Conservation (phyloP, 305 asterid species). For the Solanum hybrid region DNA sequence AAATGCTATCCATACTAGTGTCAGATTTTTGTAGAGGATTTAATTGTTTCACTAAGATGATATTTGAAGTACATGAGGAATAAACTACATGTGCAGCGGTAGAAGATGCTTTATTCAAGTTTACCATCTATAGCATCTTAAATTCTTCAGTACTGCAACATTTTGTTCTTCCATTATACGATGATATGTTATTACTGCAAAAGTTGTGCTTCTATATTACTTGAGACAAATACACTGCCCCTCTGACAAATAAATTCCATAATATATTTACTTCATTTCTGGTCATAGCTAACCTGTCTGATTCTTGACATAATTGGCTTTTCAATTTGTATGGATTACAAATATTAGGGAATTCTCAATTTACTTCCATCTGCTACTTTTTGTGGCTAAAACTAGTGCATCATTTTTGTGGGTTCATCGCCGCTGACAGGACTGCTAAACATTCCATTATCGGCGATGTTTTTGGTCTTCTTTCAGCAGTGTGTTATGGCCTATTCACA, state of each 20-base stretch:
- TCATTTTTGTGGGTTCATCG: neutral
- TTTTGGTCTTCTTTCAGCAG: conserved; percentile 65
- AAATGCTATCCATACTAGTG: neutral
- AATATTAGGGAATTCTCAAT: neutral
- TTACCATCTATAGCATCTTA: neutral
- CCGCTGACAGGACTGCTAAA: conserved; percentile 21
- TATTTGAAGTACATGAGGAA: neutral
- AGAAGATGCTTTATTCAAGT: neutral
- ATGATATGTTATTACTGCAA: neutral
- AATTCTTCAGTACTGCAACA: neutral
- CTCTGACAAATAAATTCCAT: neutral
- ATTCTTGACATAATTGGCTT: neutral
- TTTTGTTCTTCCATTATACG: neutral
- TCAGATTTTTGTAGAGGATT: neutral
- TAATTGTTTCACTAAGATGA: neutral
- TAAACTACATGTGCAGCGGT: neutral
- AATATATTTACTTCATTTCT: neutral
- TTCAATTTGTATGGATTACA: neutral
- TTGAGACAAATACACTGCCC: neutral
- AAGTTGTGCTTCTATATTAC: neutral
- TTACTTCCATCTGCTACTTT: neutral
- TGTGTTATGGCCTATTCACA: conserved; percentile 64
- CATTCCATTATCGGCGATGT: conserved; percentile 54
- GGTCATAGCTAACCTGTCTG: neutral
- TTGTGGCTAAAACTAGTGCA: neutral